phyloP scores from a whole-genome alignment of 345 rosid genomes.

The Cardiospermum halicacabum region DNA sequence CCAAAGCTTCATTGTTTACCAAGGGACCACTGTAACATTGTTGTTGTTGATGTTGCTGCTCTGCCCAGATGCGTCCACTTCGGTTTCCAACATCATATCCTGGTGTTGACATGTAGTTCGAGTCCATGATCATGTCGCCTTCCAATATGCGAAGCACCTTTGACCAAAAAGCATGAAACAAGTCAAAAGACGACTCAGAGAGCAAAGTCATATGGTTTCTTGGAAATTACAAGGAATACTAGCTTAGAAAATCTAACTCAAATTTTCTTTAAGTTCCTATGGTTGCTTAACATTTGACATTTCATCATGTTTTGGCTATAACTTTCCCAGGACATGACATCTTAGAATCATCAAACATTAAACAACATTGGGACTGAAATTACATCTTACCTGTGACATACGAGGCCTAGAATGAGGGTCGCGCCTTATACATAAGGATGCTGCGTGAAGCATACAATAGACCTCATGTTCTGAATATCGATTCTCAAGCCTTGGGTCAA shows the following conservation, averaged over 20 bases:
- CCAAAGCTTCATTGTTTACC: constrained; percentile 41
- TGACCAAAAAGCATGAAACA: constrained; percentile 7
- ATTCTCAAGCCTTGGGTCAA: constrained; percentile 66
- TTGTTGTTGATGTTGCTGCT: constrained; percentile 39
- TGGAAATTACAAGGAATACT: background rate
- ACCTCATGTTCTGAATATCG: constrained; percentile 72
- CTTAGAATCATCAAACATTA: background rate
- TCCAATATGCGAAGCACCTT: constrained; percentile 94
- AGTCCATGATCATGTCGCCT: constrained; percentile 79
- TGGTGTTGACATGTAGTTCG: constrained; percentile 64
- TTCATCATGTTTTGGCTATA: background rate
- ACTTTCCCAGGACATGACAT: background rate
- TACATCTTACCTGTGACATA: constrained; percentile 80
- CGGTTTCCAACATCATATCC: constrained; percentile 74
- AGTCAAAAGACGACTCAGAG: constrained; percentile 11
- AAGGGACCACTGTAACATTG: constrained; percentile 46
- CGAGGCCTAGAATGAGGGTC: constrained; percentile 96
- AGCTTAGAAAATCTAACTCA: background rate
- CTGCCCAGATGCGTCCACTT: constrained; percentile 76
- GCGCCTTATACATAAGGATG: constrained; percentile 76
- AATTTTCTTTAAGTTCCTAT: background rate
- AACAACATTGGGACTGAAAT: background rate
- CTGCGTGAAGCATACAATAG: constrained; percentile 94
- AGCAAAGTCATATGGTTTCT: background rate
- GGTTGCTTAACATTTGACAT: background rate